Evolutionary conservation across 2,329 filamentous ascomycete species (phyloP).

Genomic region (Pseudocercospora vitis): DNA sequence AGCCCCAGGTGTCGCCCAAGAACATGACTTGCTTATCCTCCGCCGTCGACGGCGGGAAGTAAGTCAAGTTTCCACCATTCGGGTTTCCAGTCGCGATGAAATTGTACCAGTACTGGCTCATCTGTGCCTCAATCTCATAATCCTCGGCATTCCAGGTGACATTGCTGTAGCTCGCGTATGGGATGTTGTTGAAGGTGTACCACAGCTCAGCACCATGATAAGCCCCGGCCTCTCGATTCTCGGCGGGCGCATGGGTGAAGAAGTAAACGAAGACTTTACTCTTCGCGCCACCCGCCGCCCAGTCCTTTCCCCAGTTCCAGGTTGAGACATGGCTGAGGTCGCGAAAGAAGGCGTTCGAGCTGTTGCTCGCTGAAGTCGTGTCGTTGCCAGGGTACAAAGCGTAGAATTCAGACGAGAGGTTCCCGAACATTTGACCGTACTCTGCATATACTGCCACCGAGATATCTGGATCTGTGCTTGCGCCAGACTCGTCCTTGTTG

Average conservation of each 20-base stretch:
- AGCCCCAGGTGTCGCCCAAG: constrained; percentile 2
- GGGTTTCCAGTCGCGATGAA: constrained; percentile 2
- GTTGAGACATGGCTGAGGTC: not conserved
- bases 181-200: constrained; percentile 9
- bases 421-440: not conserved
- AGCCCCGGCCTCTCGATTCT: not conserved
- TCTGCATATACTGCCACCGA: not conserved
- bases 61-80: not conserved
- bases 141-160: constrained; percentile 3
- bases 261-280: not conserved
- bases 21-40: constrained; percentile 9
- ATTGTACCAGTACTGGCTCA: not conserved
- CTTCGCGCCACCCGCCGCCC: constrained; percentile 4
- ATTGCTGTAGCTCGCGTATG: not conserved
- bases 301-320: constrained; percentile 4
- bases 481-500: constrained; percentile 10
- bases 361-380: not conserved
- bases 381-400: not conserved
- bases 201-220: constrained; percentile 3
- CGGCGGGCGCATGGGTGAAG: not conserved
- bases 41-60: not conserved
- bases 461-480: not conserved
- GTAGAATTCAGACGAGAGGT: not conserved
- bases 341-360: not conserved
- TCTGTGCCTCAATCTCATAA: not conserved